Evolutionary conservation across 805 yeast species (phyloP), one percentile per base, ranked within the genome.

Genomic region (Candida sithepensis): DNA sequence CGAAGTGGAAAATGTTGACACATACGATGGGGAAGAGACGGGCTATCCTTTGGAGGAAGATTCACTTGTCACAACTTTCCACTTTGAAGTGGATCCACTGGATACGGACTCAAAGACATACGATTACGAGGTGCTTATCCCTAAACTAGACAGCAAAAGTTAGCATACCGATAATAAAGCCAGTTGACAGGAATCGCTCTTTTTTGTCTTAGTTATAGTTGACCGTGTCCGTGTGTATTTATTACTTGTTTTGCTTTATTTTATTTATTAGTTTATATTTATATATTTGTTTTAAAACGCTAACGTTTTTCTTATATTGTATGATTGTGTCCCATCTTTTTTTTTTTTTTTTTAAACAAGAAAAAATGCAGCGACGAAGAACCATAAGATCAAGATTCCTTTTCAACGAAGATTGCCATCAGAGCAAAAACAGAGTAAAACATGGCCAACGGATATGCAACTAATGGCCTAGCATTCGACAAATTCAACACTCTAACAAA

Each of bases 341-440:
- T 9, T 30, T 10, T n/a, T 30, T 30, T 30, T 30, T 12, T 7
- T 10, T 30, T 30, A 30, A 30, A 30, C 34, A 30, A 9, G 16
- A 8, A 8, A 12, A 26, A 26, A 26, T 8, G 12, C 10, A 26
- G 30, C 8, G 30, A 12, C 8, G 12, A 26, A 26, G 12, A 26
- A 26, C 30, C 30, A 26, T n/a, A n/a, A n/a, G n/a, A 38, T 45
- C 39, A 54, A 36, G 52, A 51, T 32, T 60, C 59, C 44, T 63
- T 65, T 49, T 66, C 71, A 10, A 59, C 70, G 52, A 94, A 94
- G 30, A 94, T 85, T 1, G 97, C 95, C 96, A 94, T 90, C 56
- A 94, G 75, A 28, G 97, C 96, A 74, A 94, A 94, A 2, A 92
- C 91, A 48, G 91, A 82, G 73, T 94, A 94, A 64, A 92, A 92